Evolutionary conservation across 2,329 filamentous ascomycete species (phyloP), one percentile per base, ranked within the genome.

Genomic region (Lasiodiplodia hormozganensis): DNA sequence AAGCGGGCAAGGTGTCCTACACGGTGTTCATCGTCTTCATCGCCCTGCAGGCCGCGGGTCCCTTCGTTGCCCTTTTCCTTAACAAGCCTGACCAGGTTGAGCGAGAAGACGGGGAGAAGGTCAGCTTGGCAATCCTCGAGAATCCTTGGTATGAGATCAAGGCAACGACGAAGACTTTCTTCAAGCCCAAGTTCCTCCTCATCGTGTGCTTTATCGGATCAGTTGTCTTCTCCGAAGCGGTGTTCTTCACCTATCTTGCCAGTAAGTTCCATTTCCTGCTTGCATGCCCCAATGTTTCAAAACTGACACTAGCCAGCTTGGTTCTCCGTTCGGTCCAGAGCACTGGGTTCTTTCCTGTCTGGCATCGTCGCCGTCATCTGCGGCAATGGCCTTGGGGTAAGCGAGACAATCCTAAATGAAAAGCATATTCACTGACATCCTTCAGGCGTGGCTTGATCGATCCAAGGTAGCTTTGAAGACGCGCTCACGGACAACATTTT

Each of bases 1-100:
- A 85, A 60, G 87, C 87, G 0, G 91, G 90, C 0, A 86, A 88
- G 62, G 89, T 93, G 0, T 90, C 88, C 0, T 92, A 92, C 71
- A 86, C 85, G 0, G 90, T 92, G 0, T 93, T 88, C 71, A 78
- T 90, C 12, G 77, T 91, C 23, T 93, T 93, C 73, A 92, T 93
- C 69, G 89, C 88, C 0, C 78, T 93, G 0, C 91, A 93, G 74
- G 88, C 87, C 0, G 71, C 85, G 0, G 90, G 88, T 0, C 89
- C 90, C 0, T 82, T 92, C 18, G 85, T 88, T 0, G 90, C 85
- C 0, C 73, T 92, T 3, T 76, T 93, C 0, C 77, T 93, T 5
- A 92, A 86, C 51, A 80, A 78, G 1, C 91, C 91, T 0, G 77
- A 81, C 0, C 81, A 88, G 53, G 90, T 93, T 0, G 83, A 92